Percentiles rank a stretch among this genome's conserved stretches.
phyloP scores from a whole-genome alignment of 306 rosid species.

The Glycine soja region DNA sequence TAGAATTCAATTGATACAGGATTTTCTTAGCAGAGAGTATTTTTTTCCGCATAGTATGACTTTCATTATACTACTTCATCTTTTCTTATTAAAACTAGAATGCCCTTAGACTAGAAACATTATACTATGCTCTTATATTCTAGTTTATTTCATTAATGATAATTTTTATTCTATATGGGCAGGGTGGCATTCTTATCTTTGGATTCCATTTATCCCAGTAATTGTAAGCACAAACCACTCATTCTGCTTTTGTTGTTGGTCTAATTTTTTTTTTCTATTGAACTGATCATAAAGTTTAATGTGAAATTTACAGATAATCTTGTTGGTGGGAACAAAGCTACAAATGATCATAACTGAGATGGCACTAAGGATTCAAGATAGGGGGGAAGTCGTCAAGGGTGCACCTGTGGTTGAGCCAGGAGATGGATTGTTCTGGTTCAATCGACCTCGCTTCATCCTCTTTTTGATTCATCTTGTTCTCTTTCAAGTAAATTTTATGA shows the following conservation, averaged over 20 bases:
- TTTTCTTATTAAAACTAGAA: no score
- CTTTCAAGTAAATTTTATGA: slow-evolving; percentile 61
- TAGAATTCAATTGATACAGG: slow-evolving; percentile 2
- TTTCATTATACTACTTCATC: not conserved
- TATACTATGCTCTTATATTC: not conserved
- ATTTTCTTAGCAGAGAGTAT: no score
- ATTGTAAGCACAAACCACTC: slow-evolving; percentile 57
- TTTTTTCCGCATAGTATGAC: no score
- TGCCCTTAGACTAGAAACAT: no score
- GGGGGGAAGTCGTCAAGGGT: slow-evolving; percentile 74
- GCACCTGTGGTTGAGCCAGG: slow-evolving; percentile 75
- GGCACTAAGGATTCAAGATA: slow-evolving; percentile 70
- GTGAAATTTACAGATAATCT: slow-evolving; percentile 58
- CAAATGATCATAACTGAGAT: slow-evolving; percentile 68
- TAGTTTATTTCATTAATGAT: not conserved
- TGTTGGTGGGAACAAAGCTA: slow-evolving; percentile 76
- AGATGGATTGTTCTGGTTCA: slow-evolving; percentile 79
- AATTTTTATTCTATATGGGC: slow-evolving; percentile 43
- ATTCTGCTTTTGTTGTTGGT: slow-evolving; percentile 7
- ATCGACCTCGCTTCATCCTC: slow-evolving; percentile 63
- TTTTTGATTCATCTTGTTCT: slow-evolving; percentile 69
- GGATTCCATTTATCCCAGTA: slow-evolving; percentile 80
- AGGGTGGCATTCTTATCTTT: slow-evolving; percentile 70
- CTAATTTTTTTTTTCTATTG: not conserved
- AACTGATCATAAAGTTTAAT: slow-evolving; percentile 24